Evolutionary conservation across 169 alveolate genomes (phyloP).

Genomic region (Eimeria zaria): DNA sequence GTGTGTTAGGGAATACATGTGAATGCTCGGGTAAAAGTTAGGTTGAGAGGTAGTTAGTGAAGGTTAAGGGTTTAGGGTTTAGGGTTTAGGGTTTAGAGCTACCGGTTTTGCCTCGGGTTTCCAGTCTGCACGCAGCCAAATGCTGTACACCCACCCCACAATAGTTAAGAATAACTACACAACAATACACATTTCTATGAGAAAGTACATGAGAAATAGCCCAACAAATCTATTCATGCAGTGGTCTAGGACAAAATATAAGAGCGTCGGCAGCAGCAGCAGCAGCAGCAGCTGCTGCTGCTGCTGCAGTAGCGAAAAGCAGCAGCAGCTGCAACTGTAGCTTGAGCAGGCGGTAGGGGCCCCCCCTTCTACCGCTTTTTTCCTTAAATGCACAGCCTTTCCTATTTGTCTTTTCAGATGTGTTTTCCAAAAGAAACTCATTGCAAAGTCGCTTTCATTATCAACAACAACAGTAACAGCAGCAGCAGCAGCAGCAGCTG

Average conservation of each 20-base stretch:
- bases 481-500: background rate
- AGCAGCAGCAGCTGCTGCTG: background rate
- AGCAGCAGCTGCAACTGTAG: background rate
- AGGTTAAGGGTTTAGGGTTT: too few relatives aligned
- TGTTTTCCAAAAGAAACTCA: background rate
- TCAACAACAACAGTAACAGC: background rate
- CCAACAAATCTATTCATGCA: background rate
- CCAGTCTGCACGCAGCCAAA: too few relatives aligned
- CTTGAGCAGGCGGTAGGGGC: background rate
- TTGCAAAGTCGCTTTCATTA: background rate
- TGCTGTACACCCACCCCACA: too few relatives aligned
- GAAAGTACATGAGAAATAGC: background rate
- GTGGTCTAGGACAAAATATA: too few relatives aligned
- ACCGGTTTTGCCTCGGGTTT: too few relatives aligned
- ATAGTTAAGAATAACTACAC: too few relatives aligned
- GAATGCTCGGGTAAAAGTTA: too few relatives aligned
- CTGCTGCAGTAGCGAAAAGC: background rate
- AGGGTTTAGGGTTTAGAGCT: too few relatives aligned
- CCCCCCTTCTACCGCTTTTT: background rate
- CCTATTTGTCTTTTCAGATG: background rate
- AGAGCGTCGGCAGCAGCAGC: slow-evolving; percentile 6
- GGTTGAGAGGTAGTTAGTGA: too few relatives aligned
- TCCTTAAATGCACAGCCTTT: background rate
- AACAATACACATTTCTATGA: too few relatives aligned
- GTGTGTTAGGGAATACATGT: too few relatives aligned